phyloP scores from a whole-genome alignment of 768 basidiomycete species.

The Termitomyces sp. region DNA sequence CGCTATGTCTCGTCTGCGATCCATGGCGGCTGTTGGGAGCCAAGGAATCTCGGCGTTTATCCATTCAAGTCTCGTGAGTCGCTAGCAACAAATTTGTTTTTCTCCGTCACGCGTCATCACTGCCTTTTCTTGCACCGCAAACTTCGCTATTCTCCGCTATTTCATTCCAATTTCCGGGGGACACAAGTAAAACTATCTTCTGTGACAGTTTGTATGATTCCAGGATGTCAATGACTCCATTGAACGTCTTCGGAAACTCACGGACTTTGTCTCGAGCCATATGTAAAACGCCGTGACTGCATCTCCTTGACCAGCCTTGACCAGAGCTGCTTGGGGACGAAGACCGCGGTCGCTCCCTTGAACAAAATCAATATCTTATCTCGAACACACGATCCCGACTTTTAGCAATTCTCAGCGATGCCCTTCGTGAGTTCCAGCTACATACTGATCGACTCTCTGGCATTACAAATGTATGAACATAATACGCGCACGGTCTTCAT shows the following conservation, averaged over 20 bases:
- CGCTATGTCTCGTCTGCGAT: neutral
- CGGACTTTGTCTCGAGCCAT: no score
- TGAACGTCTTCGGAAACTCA: neutral
- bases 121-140: neutral
- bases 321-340: neutral
- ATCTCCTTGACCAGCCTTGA: no score
- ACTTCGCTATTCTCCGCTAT: neutral
- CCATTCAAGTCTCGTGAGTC: neutral
- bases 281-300: neutral
- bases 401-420: no score
- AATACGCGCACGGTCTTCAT: neutral
- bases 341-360: no score
- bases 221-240: neutral
- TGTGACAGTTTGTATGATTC: neutral
- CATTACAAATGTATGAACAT: neutral
- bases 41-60: neutral
- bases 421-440: no score
- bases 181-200: neutral
- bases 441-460: no score
- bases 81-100: neutral
- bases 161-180: neutral
- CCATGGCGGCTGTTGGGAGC: conserved; percentile 6
- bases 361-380: neutral
- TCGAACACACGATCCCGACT: no score
- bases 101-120: neutral